Conservation (phyloP, 257 asterid species). For the Plantago major region DNA sequence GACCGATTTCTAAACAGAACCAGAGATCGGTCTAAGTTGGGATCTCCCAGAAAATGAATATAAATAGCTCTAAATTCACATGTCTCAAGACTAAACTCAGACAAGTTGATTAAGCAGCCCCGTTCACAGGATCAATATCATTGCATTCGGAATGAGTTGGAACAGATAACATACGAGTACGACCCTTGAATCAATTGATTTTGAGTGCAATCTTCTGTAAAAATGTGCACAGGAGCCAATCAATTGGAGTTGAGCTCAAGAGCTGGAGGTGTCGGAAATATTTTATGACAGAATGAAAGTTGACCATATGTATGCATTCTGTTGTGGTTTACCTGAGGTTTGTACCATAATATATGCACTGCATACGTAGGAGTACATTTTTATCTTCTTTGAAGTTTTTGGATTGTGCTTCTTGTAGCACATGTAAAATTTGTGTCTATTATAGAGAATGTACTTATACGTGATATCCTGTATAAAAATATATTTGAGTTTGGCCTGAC, state of each 20-base stretch:
- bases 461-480: conserved; percentile 18
- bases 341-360: conserved; percentile 12
- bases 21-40: conserved; percentile 59
- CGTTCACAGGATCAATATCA: no score
- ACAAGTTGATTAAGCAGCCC: no score
- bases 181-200: no score
- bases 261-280: conserved; percentile 16
- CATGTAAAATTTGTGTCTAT: conserved; percentile 6
- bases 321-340: conserved; percentile 21
- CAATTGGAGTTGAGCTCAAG: conserved; percentile 26
- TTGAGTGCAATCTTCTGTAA: conserved; percentile 8
- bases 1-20: conserved; percentile 50
- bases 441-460: conserved; percentile 10
- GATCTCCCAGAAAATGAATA: conserved; percentile 64
- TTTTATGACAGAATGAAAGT: conserved; percentile 3
- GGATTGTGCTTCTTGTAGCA: background rate
- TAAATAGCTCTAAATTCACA: conserved; percentile 5
- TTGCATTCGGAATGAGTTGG: no score
- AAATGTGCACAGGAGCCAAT: conserved; percentile 1
- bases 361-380: no score
- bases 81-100: background rate
- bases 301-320: conserved; percentile 21
- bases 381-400: no score
- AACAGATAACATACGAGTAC: no score
- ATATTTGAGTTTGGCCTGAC: background rate